Base-by-base conservation (phyloP, 768 basidiomycete genomes). In the Tricholoma saponaceum region DNA sequence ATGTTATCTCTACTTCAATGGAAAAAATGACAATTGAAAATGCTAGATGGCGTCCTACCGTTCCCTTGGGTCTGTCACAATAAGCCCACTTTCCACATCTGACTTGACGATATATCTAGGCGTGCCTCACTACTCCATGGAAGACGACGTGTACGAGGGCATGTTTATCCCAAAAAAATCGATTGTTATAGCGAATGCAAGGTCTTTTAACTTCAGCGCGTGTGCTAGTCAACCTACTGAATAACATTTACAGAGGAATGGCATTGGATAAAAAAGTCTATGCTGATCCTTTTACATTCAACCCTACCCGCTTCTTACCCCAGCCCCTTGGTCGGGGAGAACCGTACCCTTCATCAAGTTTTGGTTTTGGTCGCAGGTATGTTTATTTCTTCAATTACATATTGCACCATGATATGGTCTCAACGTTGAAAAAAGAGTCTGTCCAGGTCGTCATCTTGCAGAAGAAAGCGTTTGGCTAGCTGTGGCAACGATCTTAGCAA, bases 391-490 rank as follows among this genome's bases (percentile, higher is more conserved):
- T 13, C 3, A 35, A n/a, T 35, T 44, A 25, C 20, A n/a, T n/a
- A 22, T 25, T 32, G 25, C 7, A 30, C 26, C 14, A 37, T 20
- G 3, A 51, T 39, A 32, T 16, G 46, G 41, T 33, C n/a, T 51
- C n/a, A 30, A 43, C 32, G 20, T 59, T 13, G 18, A 22, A 26
- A 22, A 32, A 26, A 71, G 69, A 22, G 60, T 76, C 5, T 80
- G 79, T 54, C 74, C 78, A n/a, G 82, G 80, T 5, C 66, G 71
- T 23, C 55, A 75, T 47, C 62, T 83, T 37, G 79, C 75, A 4
- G 75, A 79, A 18, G 69, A 73, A 1, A 76, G 73, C 14, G 14
- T 79, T 25, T 74, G 72, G 65, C 57, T 62, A 22, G 56, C 59
- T 4, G 51, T 65, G 0, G 62, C 63, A 3, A 58, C 59, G 2